Base-by-base conservation (phyloP, 2,329 filamentous ascomycete species). In the Talaromyces funiculosus region DNA sequence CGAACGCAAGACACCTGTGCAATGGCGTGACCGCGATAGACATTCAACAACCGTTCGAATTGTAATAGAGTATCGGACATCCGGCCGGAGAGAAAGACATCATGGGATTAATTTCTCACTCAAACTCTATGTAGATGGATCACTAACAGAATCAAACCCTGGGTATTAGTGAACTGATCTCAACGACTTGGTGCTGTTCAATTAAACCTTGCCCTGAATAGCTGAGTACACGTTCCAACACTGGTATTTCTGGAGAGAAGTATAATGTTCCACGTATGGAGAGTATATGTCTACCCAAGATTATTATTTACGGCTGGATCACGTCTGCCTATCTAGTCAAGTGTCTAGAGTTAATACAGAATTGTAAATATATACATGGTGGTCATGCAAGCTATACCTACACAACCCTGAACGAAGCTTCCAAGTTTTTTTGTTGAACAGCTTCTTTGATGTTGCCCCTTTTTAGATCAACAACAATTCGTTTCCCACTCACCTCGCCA, bases 401-500 rank as follows among this genome's bases (percentile, higher is more conserved):
- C 4, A 24, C 29, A 26, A 53, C 20, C 10, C 33, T 49, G 1
- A 7, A 12, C 12, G 12, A 38, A n/a, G n/a, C n/a, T n/a, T n/a
- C n/a, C n/a, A 22, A 29, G 22, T 35, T 9, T 20, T n/a, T 3
- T 22, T n/a, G 16, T 20, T 42, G 7, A 38, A 26, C 16, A 18
- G 20, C 2, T 2, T 35, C n/a, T n/a, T 47, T 57, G 22, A 37
- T 9, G 35, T 53, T 16, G 4, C 29, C 24, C 22, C 20, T 62
- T 29, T 40, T 56, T 45, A 75, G 57, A 59, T 69, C 67, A 7
- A 90, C 84, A n/a, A 91, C 85, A 47, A 91, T 76, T 49, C 88
- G 82, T 12, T 86, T 87, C 0, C 88, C 88, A 54, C 85, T 85
- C 9, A 89, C 83, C 59, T 84, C 83, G 0, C 88, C 86, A 61